Evolutionary conservation across 1,284 basidiomycete species (phyloP).

Genomic region (Cutaneotrichosporon daszewskae): DNA sequence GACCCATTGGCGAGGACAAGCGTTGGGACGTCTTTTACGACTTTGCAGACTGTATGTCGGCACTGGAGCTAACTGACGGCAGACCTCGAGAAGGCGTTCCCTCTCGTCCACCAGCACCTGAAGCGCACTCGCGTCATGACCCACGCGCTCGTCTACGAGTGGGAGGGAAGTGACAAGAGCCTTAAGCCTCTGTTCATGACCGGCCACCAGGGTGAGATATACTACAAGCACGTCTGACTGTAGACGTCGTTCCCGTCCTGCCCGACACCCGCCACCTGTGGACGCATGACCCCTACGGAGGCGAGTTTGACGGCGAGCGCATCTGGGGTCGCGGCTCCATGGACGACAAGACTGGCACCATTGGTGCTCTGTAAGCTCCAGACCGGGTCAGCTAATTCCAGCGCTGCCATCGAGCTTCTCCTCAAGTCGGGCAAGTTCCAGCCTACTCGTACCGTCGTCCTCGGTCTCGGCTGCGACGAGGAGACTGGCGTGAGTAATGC

Average conservation of each 20-base stretch:
- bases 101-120: constrained; percentile 51
- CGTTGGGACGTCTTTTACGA: constrained; percentile 45
- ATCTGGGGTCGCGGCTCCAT: constrained; percentile 60
- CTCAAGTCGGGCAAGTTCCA: constrained; percentile 52
- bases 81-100: constrained; percentile 45
- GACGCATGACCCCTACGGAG: constrained; percentile 61
- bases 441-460: constrained; percentile 55
- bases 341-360: constrained; percentile 61
- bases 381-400: constrained; percentile 22
- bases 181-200: constrained; percentile 63
- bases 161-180: constrained; percentile 55
- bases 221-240: neutral
- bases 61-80: neutral
- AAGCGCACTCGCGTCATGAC: constrained; percentile 58
- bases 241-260: constrained; percentile 57
- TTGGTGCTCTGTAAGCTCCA: constrained; percentile 52
- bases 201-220: constrained; percentile 55
- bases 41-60: constrained; percentile 41
- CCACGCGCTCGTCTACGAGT: constrained; percentile 61
- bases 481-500: constrained; percentile 55
- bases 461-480: constrained; percentile 67
- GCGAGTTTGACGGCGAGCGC: constrained; percentile 56
- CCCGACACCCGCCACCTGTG: constrained; percentile 54
- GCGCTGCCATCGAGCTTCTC: constrained; percentile 55
- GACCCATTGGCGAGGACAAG: constrained; percentile 40